phyloP scores from a whole-genome alignment of 2,329 filamentous ascomycete genomes.

The Pseudogymnoascus sp. region DNA sequence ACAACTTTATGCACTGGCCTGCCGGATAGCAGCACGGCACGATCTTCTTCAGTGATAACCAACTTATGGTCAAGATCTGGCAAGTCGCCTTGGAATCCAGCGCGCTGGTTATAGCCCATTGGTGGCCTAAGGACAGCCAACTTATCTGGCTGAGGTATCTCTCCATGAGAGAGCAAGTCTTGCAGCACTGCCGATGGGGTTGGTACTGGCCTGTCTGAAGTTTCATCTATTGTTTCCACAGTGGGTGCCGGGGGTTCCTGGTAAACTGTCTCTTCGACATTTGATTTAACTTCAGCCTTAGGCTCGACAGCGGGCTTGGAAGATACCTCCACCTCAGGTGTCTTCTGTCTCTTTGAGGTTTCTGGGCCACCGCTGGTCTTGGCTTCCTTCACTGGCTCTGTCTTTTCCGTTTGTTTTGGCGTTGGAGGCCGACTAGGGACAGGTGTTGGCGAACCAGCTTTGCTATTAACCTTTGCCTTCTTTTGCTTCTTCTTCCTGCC shows the following conservation, averaged over 20 bases:
- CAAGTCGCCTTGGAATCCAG: slow-evolving; percentile 24
- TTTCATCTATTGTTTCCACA: slow-evolving; percentile 23
- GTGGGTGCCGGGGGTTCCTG: slow-evolving; percentile 17
- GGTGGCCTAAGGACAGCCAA: slow-evolving; percentile 35
- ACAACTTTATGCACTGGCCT: slow-evolving; percentile 53
- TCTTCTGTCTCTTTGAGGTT: slow-evolving; percentile 10
- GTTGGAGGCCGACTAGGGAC: slow-evolving; percentile 21
- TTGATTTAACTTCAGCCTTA: slow-evolving; percentile 13
- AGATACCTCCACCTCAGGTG: slow-evolving; percentile 14
- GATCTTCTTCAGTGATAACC: slow-evolving; percentile 46
- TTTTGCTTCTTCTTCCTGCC: slow-evolving; percentile 81
- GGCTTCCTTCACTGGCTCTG: slow-evolving; percentile 11
- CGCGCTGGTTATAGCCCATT: slow-evolving; percentile 26
- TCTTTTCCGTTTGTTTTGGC: slow-evolving; percentile 12
- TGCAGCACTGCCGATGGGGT: slow-evolving; percentile 30
- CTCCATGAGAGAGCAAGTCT: slow-evolving; percentile 29
- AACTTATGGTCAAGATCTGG: slow-evolving; percentile 30
- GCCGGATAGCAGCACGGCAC: slow-evolving; percentile 45
- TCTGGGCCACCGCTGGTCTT: neutral
- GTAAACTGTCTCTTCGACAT: slow-evolving; percentile 14
- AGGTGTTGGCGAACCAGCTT: slow-evolving; percentile 22
- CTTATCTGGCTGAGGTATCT: slow-evolving; percentile 29
- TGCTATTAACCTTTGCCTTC: slow-evolving; percentile 51
- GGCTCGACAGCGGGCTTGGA: slow-evolving; percentile 15
- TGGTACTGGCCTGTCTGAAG: slow-evolving; percentile 22